phyloP scores from a whole-genome alignment of 371 early-diverging fungal species.

The Mortierella sp. region DNA sequence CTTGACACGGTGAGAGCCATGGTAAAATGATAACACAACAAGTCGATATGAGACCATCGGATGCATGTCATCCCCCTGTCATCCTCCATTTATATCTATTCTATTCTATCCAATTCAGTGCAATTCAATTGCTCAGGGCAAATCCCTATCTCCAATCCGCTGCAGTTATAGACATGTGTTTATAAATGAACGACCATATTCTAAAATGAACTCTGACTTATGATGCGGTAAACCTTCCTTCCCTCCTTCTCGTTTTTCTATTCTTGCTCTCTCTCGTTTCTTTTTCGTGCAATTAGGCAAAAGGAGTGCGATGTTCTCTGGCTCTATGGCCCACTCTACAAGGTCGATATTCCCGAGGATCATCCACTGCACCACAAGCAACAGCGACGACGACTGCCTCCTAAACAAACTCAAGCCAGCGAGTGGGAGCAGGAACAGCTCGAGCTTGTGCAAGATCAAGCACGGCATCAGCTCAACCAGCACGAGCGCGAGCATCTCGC shows the following conservation, averaged over 20 bases:
- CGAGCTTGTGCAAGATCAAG: no score
- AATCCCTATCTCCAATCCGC: no score
- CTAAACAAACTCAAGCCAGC: neutral
- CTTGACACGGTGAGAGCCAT: no score
- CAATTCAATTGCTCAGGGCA: no score
- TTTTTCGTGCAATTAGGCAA: constrained; percentile 45
- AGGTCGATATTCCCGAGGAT: constrained; percentile 37
- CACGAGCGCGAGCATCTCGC: neutral
- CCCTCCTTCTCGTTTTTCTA: neutral
- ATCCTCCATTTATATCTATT: no score
- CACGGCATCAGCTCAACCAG: neutral
- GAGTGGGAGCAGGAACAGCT: neutral
- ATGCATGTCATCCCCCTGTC: no score
- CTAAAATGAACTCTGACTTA: neutral
- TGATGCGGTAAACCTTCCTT: no score
- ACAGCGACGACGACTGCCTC: neutral
- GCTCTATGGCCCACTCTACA: constrained; percentile 58
- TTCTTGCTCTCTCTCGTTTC: neutral
- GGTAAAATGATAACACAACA: no score
- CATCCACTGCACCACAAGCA: neutral
- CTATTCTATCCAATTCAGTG: no score
- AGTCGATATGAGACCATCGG: no score
- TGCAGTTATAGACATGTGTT: no score
- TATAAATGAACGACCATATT: no score
- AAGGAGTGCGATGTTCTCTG: constrained; percentile 59